Evolutionary conservation across 306 rosid genomes (phyloP).

Genomic region (Dalbergia cultrata): DNA sequence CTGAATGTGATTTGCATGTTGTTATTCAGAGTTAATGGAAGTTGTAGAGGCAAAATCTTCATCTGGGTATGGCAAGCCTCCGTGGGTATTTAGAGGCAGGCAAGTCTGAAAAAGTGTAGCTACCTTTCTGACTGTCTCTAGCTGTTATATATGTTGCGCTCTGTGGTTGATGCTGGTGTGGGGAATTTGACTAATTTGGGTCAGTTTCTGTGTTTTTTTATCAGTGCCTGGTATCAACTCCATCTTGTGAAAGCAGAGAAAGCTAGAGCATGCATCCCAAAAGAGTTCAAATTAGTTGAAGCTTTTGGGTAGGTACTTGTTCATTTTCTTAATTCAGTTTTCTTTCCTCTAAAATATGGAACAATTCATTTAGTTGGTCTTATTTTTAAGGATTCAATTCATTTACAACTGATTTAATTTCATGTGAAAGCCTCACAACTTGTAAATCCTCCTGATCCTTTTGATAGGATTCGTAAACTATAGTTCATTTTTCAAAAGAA

Average conservation of each 20-base stretch:
- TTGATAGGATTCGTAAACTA: not conserved
- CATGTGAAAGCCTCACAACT: not conserved
- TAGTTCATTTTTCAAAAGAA: not conserved
- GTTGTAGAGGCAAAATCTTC: constrained; percentile 56
- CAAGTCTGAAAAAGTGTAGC: constrained; percentile 30
- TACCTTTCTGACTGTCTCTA: not conserved
- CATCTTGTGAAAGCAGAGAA: constrained; percentile 88
- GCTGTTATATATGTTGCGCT: not conserved
- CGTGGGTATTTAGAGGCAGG: constrained; percentile 94
- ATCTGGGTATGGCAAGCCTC: constrained; percentile 80
- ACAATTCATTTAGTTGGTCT: constrained; percentile 2
- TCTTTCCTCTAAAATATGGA: not conserved
- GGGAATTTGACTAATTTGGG: constrained; percentile 1
- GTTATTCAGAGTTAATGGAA: constrained; percentile 54
- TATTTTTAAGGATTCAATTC: not conserved
- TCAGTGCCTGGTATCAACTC: constrained; percentile 92
- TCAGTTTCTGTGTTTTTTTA: not conserved
- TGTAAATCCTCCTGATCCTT: not conserved
- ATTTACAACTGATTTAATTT: not conserved
- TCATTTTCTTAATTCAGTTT: not conserved
- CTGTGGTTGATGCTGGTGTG: not conserved
- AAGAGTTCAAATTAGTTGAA: constrained; percentile 86
- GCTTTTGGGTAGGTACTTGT: constrained; percentile 85
- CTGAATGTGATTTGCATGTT: not conserved
- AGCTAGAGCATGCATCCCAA: constrained; percentile 82